These are phyloP conservation scores for Claviceps spartinae DNA, from an alignment of 2,329 filamentous ascomycete species.

Conservation along the genomic window DNA sequence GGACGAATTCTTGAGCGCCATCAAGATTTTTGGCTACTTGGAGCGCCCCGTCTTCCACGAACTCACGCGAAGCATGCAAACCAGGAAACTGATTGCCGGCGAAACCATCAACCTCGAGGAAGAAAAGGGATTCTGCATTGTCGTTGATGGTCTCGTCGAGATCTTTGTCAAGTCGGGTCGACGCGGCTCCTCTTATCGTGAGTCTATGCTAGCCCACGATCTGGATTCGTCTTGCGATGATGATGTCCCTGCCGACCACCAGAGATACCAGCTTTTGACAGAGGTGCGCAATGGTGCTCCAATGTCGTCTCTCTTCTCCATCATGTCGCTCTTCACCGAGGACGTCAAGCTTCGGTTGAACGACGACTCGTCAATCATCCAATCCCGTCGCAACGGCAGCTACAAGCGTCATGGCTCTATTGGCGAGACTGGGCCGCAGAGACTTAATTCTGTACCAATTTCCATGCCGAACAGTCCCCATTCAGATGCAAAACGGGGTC, in stretches of 20 bases:
- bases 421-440: constrained; percentile 6
- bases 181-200: constrained; percentile 1
- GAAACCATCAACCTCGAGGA: constrained; percentile 93
- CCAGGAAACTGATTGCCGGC: constrained; percentile 85
- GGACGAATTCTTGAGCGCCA: constrained; percentile 94
- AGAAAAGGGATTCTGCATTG: constrained; percentile 94
- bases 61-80: constrained; percentile 95
- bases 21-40: constrained; percentile 96
- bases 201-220: constrained; percentile 17
- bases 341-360: constrained; percentile 69
- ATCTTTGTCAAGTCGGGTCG: constrained; percentile 90
- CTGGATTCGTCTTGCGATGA: constrained; percentile 47
- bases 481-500: constrained; percentile 15
- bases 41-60: constrained; percentile 96
- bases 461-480: constrained; percentile 28
- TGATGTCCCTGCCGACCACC: constrained; percentile 51
- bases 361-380: constrained; percentile 34
- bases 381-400: constrained; percentile 12
- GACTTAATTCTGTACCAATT: constrained; percentile 7
- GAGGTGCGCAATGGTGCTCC: constrained; percentile 96
- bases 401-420: constrained; percentile 17
- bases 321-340: constrained; percentile 92
- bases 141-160: constrained; percentile 90
- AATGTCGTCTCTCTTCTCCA: constrained; percentile 97
- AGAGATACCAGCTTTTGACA: constrained; percentile 87